Conservation (phyloP, 805 yeast species). For the Wickerhamomyces mucosus region DNA sequence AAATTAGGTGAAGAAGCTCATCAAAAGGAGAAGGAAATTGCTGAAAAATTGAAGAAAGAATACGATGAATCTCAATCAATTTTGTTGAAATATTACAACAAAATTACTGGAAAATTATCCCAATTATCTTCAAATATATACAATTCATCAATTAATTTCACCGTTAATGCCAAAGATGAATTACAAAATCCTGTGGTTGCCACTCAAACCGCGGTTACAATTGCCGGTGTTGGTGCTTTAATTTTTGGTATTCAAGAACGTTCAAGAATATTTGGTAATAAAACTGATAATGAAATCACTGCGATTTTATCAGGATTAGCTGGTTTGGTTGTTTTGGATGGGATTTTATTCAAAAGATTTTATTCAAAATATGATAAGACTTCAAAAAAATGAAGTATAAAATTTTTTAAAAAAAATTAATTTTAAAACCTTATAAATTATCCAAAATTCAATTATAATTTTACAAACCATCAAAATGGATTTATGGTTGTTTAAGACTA, state of each 20-base stretch:
- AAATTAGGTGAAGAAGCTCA: slow-evolving; percentile 14
- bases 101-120: slow-evolving; percentile 13
- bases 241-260: slow-evolving; percentile 43
- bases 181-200: slow-evolving; percentile 56
- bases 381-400: slow-evolving; percentile 4
- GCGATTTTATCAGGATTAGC: slow-evolving; percentile 42
- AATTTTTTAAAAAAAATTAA: background rate
- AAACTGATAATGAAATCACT: slow-evolving; percentile 37
- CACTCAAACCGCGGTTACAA: slow-evolving; percentile 40
- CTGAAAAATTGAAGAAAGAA: slow-evolving; percentile 24
- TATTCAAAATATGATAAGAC: slow-evolving; percentile 46
- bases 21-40: slow-evolving; percentile 26
- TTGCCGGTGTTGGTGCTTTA: slow-evolving; percentile 38
- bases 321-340: slow-evolving; percentile 47
- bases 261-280: slow-evolving; percentile 33
- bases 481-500: too few species aligned
- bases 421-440: background rate
- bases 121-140: slow-evolving; percentile 14
- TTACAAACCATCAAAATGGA: background rate
- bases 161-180: slow-evolving; percentile 26
- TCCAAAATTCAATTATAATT: too few species aligned
- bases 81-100: slow-evolving; percentile 14
- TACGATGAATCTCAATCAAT: slow-evolving; percentile 22
- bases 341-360: slow-evolving; percentile 40
- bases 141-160: slow-evolving; percentile 14